Evolutionary conservation across 2,329 filamentous ascomycete genomes (phyloP), one percentile per base, ranked within the genome.

Genomic region (Alternaria metachromatica): DNA sequence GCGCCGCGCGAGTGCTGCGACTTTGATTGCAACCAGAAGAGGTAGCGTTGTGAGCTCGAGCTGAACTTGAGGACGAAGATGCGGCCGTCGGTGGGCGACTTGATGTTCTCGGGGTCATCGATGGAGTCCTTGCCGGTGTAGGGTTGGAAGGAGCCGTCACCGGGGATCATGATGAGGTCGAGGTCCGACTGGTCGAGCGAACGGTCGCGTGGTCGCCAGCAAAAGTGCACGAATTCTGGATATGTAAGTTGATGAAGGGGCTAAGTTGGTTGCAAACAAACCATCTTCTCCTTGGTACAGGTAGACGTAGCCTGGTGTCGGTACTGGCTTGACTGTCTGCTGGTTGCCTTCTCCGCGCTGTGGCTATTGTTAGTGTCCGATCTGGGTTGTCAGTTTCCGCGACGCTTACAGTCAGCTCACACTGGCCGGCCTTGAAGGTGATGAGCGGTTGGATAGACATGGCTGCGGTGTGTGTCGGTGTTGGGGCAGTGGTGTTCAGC

Each of bases 1-100:
- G 89, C 84, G 55, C 85, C 90, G 78, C 83, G 87, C 68, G 84
- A 87, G 77, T 89, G 88, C 82, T 97, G 94, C 30, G 91, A 87
- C 82, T 94, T 94, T 28, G 93, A 96, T 82, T 99, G 96, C 76
- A 99, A 85, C 94, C 95, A 99, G 85, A 98, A 99, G 63, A 97
- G 86, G 82, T 98, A 87, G 75, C 94, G 90, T 81, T 96, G 90
- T 62, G 94, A 96, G 67, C 93, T 97, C 12, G 94, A 97, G 28
- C 87, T 88, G 84, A 99, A 99, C 81, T 97, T 97, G 76, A 99
- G 89, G 62, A 92, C 90, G 80, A 94, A 97, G 79, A 99, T 90
- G 74, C 96, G 93, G 70, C 94, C 96, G 78, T 96, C 94, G 15
- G 87, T 89, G 18, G 87, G 86, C 6, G 83, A 85, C 49, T 91